Evolutionary conservation across 2,329 filamentous ascomycete genomes (phyloP).

Genomic region (Sclerotinia borealis): DNA sequence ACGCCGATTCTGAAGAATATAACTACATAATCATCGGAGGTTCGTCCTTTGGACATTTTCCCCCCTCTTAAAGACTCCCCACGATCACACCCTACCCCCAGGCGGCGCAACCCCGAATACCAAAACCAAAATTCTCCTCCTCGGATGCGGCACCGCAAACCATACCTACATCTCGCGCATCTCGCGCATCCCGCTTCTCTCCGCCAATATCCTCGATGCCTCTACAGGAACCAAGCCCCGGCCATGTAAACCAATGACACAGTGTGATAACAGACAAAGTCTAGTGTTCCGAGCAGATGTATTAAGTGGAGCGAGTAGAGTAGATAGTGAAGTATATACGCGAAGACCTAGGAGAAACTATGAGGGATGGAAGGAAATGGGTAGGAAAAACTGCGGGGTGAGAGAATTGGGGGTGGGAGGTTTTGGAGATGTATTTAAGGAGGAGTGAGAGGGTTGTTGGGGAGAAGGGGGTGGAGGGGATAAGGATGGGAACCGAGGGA

Average conservation of each 20-base stretch:
- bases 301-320: conserved; percentile 35
- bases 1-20: neutral
- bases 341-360: conserved; percentile 36
- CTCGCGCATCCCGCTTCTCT: neutral
- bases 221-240: neutral
- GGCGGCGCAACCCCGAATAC: conserved; percentile 31
- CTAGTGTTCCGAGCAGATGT: conserved; percentile 10
- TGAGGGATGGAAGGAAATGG: conserved; percentile 39
- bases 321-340: conserved; percentile 38
- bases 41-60: no score
- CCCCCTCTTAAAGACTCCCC: no score
- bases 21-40: neutral
- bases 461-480: neutral
- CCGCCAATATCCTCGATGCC: neutral
- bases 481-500: neutral
- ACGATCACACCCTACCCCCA: no score
- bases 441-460: conserved; percentile 24
- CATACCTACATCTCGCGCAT: neutral
- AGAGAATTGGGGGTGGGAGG: conserved; percentile 39
- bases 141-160: conserved; percentile 34
- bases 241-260: neutral
- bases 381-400: no score
- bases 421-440: conserved; percentile 37
- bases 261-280: neutral
- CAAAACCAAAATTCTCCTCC: conserved; percentile 34